A percentile compares a stretch with the other conserved stretches of the same genome.
Evolutionary conservation across 495 filamentous ascomycete species (phyloP).

Genomic region (Lasiosphaeria hispida): DNA sequence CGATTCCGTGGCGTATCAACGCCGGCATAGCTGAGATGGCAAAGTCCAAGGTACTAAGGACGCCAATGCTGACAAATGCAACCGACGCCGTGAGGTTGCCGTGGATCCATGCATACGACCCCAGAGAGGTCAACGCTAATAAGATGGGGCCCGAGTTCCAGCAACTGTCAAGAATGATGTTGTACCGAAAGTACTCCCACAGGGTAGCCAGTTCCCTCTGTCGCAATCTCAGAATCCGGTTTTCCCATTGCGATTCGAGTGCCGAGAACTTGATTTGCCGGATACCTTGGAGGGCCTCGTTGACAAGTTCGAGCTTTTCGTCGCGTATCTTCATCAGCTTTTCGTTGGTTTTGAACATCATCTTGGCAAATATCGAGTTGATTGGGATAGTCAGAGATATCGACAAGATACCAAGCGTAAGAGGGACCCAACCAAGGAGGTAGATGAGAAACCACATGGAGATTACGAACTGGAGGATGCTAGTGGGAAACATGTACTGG

Average conservation of each 20-base stretch:
- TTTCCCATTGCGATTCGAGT: conserved; percentile 68
- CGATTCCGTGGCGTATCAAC: conserved; percentile 59
- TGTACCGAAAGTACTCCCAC: conserved; percentile 59
- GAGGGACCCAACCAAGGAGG: conserved; percentile 67
- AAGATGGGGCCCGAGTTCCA: conserved; percentile 71
- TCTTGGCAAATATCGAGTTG: conserved; percentile 62
- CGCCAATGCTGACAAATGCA: conserved; percentile 70
- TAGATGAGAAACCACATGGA: conserved; percentile 59
- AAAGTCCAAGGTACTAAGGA: conserved; percentile 65
- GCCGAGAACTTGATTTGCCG: conserved; percentile 82
- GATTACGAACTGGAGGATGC: conserved; percentile 54
- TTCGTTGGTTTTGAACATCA: conserved; percentile 59
- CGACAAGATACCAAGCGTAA: conserved; percentile 60
- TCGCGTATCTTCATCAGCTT: conserved; percentile 72
- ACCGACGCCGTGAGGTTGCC: conserved; percentile 63
- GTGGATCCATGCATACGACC: conserved; percentile 60
- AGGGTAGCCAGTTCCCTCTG: conserved; percentile 59
- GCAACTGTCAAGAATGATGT: conserved; percentile 51
- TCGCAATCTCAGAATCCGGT: conserved; percentile 58
- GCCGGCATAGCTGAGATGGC: conserved; percentile 65
- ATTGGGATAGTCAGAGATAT: conserved; percentile 59
- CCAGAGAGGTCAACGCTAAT: conserved; percentile 62
- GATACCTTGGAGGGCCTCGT: conserved; percentile 73
- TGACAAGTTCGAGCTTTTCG: conserved; percentile 67
- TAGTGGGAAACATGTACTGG: conserved; percentile 56